phyloP scores from a whole-genome alignment of 345 rosid genomes.

The Moringa oleifera region DNA sequence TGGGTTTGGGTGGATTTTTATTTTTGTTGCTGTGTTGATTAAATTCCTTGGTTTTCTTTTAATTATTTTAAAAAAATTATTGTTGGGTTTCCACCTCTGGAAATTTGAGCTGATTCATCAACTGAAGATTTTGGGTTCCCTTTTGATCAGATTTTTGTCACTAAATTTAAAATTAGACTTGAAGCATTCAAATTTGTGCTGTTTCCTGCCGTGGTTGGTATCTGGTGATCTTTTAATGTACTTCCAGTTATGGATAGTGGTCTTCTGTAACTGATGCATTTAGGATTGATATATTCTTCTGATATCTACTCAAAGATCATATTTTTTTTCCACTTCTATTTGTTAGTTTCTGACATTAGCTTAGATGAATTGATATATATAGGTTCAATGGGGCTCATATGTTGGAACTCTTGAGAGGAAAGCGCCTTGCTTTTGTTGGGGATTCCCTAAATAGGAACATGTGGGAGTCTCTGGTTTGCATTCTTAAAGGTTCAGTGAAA shows the following conservation, averaged over 20 bases:
- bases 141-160: too few species aligned
- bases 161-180: too few species aligned
- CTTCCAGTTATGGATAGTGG: background rate
- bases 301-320: too few species aligned
- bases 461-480: slow-evolving; percentile 98
- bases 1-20: background rate
- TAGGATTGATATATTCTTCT: background rate
- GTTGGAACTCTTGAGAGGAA: slow-evolving; percentile 77
- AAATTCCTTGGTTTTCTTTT: background rate
- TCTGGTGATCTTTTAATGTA: background rate
- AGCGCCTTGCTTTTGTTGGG: slow-evolving; percentile 83
- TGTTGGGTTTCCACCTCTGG: too few species aligned
- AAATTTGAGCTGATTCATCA: background rate
- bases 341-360: too few species aligned
- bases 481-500: slow-evolving; percentile 59
- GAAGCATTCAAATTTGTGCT: too few species aligned
- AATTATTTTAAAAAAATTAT: too few species aligned
- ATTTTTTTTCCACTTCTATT: too few species aligned
- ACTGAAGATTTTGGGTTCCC: background rate
- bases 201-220: too few species aligned
- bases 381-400: slow-evolving; percentile 64
- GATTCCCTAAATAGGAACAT: slow-evolving; percentile 91
- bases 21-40: background rate
- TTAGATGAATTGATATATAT: slow-evolving; percentile 1
- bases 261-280: background rate